Evolutionary conservation across 2,329 filamentous ascomycete species (phyloP), one percentile per base, ranked within the genome.

Genomic region (Arachnomyces sp.): DNA sequence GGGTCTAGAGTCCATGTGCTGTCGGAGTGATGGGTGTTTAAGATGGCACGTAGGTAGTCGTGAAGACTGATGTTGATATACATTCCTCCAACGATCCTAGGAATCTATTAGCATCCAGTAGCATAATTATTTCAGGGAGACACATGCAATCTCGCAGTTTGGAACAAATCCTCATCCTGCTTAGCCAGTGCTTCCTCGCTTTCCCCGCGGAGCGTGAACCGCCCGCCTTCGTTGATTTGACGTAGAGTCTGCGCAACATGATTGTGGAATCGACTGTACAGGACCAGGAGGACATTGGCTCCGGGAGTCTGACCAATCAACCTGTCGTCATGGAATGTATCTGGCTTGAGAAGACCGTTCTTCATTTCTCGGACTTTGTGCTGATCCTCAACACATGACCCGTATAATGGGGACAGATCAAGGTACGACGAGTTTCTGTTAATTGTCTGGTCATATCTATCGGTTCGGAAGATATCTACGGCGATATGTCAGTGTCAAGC

Each of bases 331-430:
- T 52, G 49, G 45, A 63, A 64, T 7, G 51, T 56, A 39, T 64
- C 61, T 3, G 59, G 56, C 43, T 68, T 65, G 2, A 69, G 52
- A 4, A 59, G 46, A 7, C 66, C 66, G 7, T 57, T 45, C 29
- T 59, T 58, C 41, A 58, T 59, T 12, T 57, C 59, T 3, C 65
- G 57, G 7, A 64, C 52, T 33, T 49, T 51, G 2, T 51, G 36
- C 28, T 68, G 65, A 34, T 58, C 55, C 11, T 59, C 54, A 3
- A 48, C 34, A 5, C 48, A 61, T 34, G 49, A 58, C 1, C 68
- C 68, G 44, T 71, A 71, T 0, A 71, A 48, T 0, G 67, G 68
- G 2, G 65, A 58, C 1, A 72, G 51, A 39, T 72, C 69, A 7
- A 72, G 56, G 42, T 72, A 72, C 0, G 69, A 72, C 0, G 68